Percentiles rank a stretch among this genome's conserved stretches.
Conservation (phyloP, 2,329 filamentous ascomycete genomes). For the Penicillium sp. region DNA sequence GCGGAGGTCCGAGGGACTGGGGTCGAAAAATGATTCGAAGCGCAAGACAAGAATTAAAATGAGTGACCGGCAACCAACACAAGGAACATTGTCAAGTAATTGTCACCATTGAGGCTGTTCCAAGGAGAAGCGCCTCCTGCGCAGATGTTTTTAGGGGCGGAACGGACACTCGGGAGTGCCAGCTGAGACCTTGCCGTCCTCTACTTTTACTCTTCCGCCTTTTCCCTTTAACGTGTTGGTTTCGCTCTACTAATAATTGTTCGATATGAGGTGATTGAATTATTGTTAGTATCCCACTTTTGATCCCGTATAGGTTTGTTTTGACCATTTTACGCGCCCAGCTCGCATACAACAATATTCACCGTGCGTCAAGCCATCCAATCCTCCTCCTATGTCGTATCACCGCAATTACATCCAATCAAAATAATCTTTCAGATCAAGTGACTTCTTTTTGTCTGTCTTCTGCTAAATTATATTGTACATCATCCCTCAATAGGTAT, state of each 20-base stretch:
- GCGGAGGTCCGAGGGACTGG: neutral
- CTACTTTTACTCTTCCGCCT: neutral
- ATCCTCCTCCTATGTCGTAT: neutral
- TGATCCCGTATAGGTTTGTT: neutral
- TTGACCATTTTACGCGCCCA: neutral
- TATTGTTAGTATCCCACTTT: neutral
- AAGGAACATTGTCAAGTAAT: neutral
- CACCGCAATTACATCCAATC: neutral
- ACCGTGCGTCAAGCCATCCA: neutral
- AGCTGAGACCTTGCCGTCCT: neutral
- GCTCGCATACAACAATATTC: neutral
- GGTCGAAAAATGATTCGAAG: neutral
- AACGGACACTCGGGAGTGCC: slow-evolving; percentile 1
- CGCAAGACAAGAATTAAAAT: neutral
- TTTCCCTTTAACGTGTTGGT: neutral
- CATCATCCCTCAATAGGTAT: neutral
- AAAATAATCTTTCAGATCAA: neutral
- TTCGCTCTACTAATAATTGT: neutral
- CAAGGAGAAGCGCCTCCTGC: slow-evolving; percentile 1
- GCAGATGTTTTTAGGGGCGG: slow-evolving; percentile 12
- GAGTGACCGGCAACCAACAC: neutral
- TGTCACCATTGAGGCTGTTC: slow-evolving; percentile 7
- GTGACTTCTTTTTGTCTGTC: neutral
- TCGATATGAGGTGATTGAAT: neutral
- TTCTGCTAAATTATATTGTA: neutral